Percentiles rank a stretch among this genome's conserved stretches.
Evolutionary conservation across 257 asterid species (phyloP).

Genomic region (Petunia secreta): DNA sequence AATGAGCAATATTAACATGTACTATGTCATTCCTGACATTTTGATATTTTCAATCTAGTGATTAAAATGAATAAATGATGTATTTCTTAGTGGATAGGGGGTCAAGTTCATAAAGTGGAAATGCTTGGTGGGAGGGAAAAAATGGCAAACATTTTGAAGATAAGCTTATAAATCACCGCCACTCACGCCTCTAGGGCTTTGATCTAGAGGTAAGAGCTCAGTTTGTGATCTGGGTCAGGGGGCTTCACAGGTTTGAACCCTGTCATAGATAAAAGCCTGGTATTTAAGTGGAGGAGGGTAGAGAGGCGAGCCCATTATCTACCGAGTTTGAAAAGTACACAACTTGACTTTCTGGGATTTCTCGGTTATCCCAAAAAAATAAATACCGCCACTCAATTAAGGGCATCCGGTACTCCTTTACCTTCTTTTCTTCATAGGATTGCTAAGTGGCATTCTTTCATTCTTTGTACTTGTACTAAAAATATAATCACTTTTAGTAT

Average conservation of each 20-base stretch:
- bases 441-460: neutral
- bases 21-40: too few species aligned
- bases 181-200: neutral
- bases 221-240: too few species aligned
- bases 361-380: too few species aligned
- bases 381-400: neutral
- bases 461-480: neutral
- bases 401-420: slow-evolving; percentile 14
- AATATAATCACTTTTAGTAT: neutral
- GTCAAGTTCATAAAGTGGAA: neutral
- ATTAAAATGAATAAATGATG: neutral
- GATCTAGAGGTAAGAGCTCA: too few species aligned
- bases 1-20: too few species aligned
- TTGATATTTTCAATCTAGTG: too few species aligned
- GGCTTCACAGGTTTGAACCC: too few species aligned
- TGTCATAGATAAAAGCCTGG: too few species aligned
- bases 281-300: too few species aligned
- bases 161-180: neutral
- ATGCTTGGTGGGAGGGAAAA: neutral
- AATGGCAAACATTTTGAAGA: neutral
- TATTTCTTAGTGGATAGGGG: slow-evolving; percentile 1
- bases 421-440: neutral
- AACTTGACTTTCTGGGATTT: too few species aligned
- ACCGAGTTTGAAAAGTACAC: too few species aligned
- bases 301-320: too few species aligned